Evolutionary conservation across 2,329 filamentous ascomycete genomes (phyloP).

Genomic region (Arthroderma uncinatum): DNA sequence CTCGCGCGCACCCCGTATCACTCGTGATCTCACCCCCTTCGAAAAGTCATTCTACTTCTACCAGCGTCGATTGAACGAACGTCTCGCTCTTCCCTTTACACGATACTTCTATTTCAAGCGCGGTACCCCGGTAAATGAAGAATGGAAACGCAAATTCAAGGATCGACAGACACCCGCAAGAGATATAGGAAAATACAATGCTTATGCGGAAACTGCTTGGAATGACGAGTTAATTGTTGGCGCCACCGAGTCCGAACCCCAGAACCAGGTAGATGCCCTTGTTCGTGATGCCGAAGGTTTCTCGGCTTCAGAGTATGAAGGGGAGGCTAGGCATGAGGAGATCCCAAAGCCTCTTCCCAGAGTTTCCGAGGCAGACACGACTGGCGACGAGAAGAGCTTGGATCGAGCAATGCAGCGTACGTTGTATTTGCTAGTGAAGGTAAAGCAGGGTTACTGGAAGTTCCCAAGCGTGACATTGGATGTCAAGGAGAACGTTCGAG

Average conservation of each 20-base stretch:
- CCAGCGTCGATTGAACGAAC: slow-evolving; percentile 92
- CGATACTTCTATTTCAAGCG: slow-evolving; percentile 92
- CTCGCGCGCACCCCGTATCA: slow-evolving; percentile 78
- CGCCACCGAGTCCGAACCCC: slow-evolving; percentile 53
- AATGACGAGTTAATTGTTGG: slow-evolving; percentile 81
- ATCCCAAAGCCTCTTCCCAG: slow-evolving; percentile 61
- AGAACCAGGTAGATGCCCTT: slow-evolving; percentile 55
- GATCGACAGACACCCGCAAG: slow-evolving; percentile 67
- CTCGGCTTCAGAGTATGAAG: slow-evolving; percentile 21
- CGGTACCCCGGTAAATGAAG: slow-evolving; percentile 68
- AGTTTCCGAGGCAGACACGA: slow-evolving; percentile 65
- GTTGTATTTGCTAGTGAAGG: slow-evolving; percentile 75
- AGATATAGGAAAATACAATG: slow-evolving; percentile 76
- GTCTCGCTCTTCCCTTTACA: slow-evolving; percentile 74
- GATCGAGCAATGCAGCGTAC: slow-evolving; percentile 70
- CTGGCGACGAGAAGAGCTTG: slow-evolving; percentile 63
- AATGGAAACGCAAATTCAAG: slow-evolving; percentile 79
- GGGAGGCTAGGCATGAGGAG: slow-evolving; percentile 42
- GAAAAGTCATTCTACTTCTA: slow-evolving; percentile 94
- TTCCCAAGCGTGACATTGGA: slow-evolving; percentile 66
- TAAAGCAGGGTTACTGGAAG: slow-evolving; percentile 58
- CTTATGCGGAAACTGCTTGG: slow-evolving; percentile 65
- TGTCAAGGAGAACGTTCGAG: slow-evolving; percentile 64
- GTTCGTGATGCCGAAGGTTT: slow-evolving; percentile 60
- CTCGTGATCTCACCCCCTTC: slow-evolving; percentile 71